Evolutionary conservation across 768 basidiomycete species (phyloP).

Genomic region (Hemileccinum rubropunctum): DNA sequence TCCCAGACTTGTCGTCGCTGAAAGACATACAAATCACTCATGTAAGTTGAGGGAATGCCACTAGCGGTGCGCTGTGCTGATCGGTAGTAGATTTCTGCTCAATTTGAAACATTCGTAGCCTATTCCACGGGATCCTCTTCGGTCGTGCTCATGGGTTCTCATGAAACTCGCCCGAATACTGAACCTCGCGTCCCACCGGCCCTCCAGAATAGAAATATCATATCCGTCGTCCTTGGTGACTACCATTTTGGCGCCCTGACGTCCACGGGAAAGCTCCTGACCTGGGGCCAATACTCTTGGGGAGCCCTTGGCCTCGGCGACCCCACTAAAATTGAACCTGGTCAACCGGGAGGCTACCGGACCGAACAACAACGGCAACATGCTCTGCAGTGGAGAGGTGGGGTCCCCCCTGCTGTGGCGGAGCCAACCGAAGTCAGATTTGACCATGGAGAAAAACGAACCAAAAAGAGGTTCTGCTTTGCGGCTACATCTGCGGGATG

Average conservation of each 20-base stretch:
- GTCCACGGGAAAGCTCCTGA: constrained; percentile 66
- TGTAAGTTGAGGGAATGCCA: constrained; percentile 43
- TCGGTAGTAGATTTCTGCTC: constrained; percentile 68
- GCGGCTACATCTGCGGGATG: constrained; percentile 81
- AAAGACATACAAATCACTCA: constrained; percentile 67
- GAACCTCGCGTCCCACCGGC: constrained; percentile 64
- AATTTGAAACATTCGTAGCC: constrained; percentile 78
- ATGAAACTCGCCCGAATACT: constrained; percentile 39
- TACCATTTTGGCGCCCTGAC: constrained; percentile 91
- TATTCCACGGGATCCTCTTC: constrained; percentile 72
- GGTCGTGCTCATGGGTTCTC: constrained; percentile 71
- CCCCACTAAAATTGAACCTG: constrained; percentile 50
- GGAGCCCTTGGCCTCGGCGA: constrained; percentile 89
- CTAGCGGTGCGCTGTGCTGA: constrained; percentile 2
- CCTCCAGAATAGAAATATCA: constrained; percentile 74
- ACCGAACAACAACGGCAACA: constrained; percentile 35
- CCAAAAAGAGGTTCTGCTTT: constrained; percentile 70
- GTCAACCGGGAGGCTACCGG: constrained; percentile 59
- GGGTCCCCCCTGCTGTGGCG: constrained; percentile 41
- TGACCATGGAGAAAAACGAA: constrained; percentile 49
- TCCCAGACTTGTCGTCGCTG: constrained; percentile 37
- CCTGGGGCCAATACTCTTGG: constrained; percentile 75
- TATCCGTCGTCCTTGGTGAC: constrained; percentile 88
- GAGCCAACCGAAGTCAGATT: constrained; percentile 74
- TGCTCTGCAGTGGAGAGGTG: constrained; percentile 21